Conservation (phyloP, 768 basidiomycete genomes). For the Mycena alexandri region DNA sequence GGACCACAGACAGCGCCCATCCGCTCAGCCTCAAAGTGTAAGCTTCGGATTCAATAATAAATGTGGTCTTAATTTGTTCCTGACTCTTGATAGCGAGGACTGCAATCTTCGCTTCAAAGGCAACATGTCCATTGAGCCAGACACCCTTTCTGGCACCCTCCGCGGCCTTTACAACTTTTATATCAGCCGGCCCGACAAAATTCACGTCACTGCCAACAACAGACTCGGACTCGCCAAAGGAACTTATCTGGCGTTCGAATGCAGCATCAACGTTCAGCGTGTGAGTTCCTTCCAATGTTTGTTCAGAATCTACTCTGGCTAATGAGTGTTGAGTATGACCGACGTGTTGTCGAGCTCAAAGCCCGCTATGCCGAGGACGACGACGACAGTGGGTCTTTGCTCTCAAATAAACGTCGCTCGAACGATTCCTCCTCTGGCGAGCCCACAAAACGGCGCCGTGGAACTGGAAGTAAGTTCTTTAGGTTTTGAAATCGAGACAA, state of each 20-base stretch:
- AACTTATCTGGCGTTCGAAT: not conserved
- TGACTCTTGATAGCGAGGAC: not conserved
- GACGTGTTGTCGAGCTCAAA: no score
- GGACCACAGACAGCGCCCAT: not conserved
- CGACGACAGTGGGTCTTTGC: no score
- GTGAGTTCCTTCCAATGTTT: no score
- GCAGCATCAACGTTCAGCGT: not conserved
- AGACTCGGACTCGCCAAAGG: not conserved
- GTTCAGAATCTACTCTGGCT: no score
- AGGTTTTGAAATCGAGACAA: no score
- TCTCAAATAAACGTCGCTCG: no score
- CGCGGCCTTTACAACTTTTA: not conserved
- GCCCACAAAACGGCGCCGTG: no score
- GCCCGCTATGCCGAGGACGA: no score
- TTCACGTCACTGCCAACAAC: not conserved
- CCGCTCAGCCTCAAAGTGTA: constrained; percentile 5
- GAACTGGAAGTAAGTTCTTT: no score
- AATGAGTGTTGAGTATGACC: no score
- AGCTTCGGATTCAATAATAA: not conserved
- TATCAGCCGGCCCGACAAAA: not conserved
- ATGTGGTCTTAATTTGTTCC: not conserved
- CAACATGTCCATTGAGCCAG: constrained; percentile 3
- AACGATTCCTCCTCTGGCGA: no score
- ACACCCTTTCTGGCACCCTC: not conserved
- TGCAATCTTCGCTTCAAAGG: not conserved